Evolutionary conservation across 768 basidiomycete genomes (phyloP), one percentile per base, ranked within the genome.

Genomic region (Psilocybe cubensis): DNA sequence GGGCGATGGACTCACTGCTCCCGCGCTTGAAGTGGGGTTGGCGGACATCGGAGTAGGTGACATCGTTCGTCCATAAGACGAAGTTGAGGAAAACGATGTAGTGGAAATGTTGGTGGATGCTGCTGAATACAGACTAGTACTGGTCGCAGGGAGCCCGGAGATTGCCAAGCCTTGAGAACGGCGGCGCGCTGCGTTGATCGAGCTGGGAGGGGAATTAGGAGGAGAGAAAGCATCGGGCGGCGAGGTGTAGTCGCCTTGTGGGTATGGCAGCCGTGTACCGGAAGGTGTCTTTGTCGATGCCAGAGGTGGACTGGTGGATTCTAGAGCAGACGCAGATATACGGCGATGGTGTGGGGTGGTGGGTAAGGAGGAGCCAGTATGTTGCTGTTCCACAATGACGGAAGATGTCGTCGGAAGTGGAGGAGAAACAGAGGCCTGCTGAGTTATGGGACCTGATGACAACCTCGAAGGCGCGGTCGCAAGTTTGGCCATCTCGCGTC

Each of bases 231-330:
- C 61, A 42, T 85, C 82, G 0, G 84, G 74, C 0, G 88, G 88
- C 9, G 86, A 85, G 4, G 89, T 78, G 57, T 94, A 94, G 63
- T 94, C 92, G 3, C 92, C 92, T 2, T 87, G 86, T 17, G 92
- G 92, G 61, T 94, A 93, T 21, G 92, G 91, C 14, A 92, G 75
- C 31, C 90, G 83, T 29, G 84, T 86, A 17, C 72, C 79, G 27
- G 71, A 76, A 14, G 74, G 66, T 0, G 75, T 70, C n/a, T 76
- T 76, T 0, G 68, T 70, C 1, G 84, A 81, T 0, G 81, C 77
- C 44, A 84, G 80, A 17, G 83, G 86, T 11, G 85, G 88, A 60
- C 85, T 87, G 4, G 85, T 88, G 6, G 85, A 83, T 52, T 87
- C 88, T 18, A 79, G 77, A 0, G 80, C 85, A n/a, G 81, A 83